Conservation (phyloP, 2,329 filamentous ascomycete species). For the Huntiella moniliformis region DNA sequence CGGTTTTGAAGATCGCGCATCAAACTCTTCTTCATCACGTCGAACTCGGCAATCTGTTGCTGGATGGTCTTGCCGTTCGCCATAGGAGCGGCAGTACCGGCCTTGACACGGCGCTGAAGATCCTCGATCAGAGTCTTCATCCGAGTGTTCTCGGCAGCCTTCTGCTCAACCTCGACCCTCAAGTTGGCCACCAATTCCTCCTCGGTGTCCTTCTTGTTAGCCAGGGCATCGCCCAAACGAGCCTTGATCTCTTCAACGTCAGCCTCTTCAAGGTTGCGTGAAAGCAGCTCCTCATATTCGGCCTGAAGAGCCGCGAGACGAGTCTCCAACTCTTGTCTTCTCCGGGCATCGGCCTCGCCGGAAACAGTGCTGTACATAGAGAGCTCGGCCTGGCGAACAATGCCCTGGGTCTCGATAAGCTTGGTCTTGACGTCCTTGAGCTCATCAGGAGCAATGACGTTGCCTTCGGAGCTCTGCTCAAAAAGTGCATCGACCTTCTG, state of each 20-base stretch:
- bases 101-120: conserved; percentile 55
- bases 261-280: conserved; percentile 56
- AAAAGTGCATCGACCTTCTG: conserved; percentile 64
- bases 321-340: conserved; percentile 58
- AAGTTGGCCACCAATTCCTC: conserved; percentile 57
- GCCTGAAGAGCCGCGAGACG: conserved; percentile 56
- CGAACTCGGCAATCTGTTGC: conserved; percentile 96
- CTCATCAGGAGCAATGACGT: conserved; percentile 64
- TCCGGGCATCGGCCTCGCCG: conserved; percentile 44
- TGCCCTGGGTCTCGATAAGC: conserved; percentile 75
- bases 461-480: conserved; percentile 57
- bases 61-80: conserved; percentile 79
- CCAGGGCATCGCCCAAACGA: conserved; percentile 57
- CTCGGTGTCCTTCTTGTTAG: conserved; percentile 55
- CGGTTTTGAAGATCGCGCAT: conserved; percentile 98
- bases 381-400: conserved; percentile 81
- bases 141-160: conserved; percentile 63
- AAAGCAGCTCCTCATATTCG: conserved; percentile 68
- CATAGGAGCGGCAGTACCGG: conserved; percentile 38
- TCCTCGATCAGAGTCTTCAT: conserved; percentile 68
- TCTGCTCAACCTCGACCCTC: conserved; percentile 55
- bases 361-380: conserved; percentile 55
- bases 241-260: conserved; percentile 75
- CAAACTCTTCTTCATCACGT: conserved; percentile 98
- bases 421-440: conserved; percentile 58